These are phyloP conservation scores for Nicotiana sylvestris DNA, from an alignment of 257 asterid genomes.

Conservation along the genomic window DNA sequence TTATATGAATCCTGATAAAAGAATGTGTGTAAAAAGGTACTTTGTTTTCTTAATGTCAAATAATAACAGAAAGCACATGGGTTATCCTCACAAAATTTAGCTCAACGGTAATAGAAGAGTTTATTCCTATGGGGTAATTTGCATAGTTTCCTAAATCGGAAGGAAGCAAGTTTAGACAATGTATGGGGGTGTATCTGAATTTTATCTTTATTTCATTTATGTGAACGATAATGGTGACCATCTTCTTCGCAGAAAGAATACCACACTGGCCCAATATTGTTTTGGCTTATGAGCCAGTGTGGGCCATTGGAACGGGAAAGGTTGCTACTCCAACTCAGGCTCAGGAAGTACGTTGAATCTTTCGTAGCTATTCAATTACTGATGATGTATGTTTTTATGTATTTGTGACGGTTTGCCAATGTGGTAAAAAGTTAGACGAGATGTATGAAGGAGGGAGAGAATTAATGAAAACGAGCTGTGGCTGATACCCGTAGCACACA, in stretches of 20 bases:
- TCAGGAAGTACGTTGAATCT: conserved; percentile 35
- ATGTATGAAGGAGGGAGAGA: too few relatives aligned
- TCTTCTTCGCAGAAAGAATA: conserved; percentile 27
- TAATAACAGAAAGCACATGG: background rate
- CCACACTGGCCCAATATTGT: conserved; percentile 34
- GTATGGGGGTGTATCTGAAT: background rate
- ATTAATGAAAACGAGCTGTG: too few relatives aligned
- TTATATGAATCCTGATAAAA: background rate
- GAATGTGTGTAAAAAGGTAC: background rate
- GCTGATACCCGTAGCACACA: too few relatives aligned
- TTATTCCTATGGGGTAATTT: background rate
- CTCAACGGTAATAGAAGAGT: background rate
- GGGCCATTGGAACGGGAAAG: conserved; percentile 50
- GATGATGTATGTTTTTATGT: background rate
- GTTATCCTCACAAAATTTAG: background rate
- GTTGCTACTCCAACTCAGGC: conserved; percentile 54
- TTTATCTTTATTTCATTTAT: background rate
- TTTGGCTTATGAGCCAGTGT: conserved; percentile 49
- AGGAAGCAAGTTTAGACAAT: background rate
- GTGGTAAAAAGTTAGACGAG: too few relatives aligned
- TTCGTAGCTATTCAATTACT: background rate
- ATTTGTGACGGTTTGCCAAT: background rate
- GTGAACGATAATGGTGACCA: background rate
- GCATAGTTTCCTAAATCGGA: background rate
- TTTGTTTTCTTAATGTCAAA: background rate